Percentiles rank a stretch among this genome's conserved stretches.
Evolutionary conservation across 768 basidiomycete species (phyloP).

Genomic region (Lactarius psammicola): DNA sequence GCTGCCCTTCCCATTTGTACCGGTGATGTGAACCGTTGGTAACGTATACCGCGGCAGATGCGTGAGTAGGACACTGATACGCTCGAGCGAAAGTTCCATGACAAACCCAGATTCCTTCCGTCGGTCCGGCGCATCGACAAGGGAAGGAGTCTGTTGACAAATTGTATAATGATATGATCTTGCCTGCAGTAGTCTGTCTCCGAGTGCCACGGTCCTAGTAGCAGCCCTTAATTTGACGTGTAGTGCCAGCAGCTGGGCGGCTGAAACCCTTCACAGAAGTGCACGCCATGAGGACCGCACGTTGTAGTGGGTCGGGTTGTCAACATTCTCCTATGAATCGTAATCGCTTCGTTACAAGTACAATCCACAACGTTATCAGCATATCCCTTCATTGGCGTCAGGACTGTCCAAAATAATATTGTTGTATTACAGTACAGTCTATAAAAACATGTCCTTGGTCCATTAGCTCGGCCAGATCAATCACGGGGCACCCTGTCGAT

Average conservation of each 20-base stretch:
- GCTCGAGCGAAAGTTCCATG: conserved; percentile 62
- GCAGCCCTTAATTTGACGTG: background rate
- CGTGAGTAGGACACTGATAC: conserved; percentile 51
- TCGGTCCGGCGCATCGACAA: too few relatives aligned
- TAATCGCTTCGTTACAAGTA: background rate
- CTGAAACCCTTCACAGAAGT: background rate
- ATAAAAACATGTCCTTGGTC: conserved; percentile 9
- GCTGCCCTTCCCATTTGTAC: conserved; percentile 97
- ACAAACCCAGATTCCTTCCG: too few relatives aligned
- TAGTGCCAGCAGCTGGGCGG: background rate
- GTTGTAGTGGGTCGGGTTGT: background rate
- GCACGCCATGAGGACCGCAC: background rate
- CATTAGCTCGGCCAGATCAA: conserved; percentile 14
- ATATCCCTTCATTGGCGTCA: background rate
- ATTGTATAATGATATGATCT: too few relatives aligned
- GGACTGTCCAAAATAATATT: conserved; percentile 29
- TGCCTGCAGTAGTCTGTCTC: too few relatives aligned
- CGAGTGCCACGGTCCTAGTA: background rate
- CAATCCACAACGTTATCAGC: background rate
- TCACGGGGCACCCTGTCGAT: conserved; percentile 5
- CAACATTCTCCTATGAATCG: background rate
- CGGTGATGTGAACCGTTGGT: conserved; percentile 88
- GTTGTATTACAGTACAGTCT: conserved; percentile 21
- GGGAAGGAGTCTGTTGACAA: too few relatives aligned
- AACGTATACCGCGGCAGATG: conserved; percentile 62